phyloP scores from a whole-genome alignment of 106 monocot species.

The Platanthera zijinensis region DNA sequence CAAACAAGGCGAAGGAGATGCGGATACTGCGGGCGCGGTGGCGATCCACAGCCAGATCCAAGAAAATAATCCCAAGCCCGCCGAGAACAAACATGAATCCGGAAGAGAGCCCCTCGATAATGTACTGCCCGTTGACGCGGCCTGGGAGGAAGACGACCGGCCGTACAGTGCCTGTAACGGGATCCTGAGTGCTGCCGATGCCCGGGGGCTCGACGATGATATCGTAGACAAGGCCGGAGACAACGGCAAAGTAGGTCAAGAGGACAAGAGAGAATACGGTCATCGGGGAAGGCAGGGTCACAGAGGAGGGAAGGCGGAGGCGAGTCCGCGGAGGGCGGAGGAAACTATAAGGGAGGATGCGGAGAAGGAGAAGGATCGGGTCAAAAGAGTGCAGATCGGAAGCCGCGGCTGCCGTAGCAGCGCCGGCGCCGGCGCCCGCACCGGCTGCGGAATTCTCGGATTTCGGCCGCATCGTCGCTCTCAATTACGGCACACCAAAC shows the following conservation, averaged over 20 bases:
- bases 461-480: conserved; percentile 20
- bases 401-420: conserved; percentile 10
- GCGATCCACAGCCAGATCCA: conserved; percentile 78
- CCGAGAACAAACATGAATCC: conserved; percentile 96
- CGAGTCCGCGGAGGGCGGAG: conserved; percentile 75
- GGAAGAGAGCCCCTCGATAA: conserved; percentile 94
- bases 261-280: conserved; percentile 69
- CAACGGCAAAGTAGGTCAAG: conserved; percentile 88
- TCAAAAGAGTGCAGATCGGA: conserved; percentile 33
- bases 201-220: conserved; percentile 99
- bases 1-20: conserved; percentile 63
- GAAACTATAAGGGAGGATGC: conserved; percentile 64
- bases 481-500: too few species aligned
- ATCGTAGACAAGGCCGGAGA: conserved; percentile 89
- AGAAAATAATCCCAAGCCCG: conserved; percentile 65
- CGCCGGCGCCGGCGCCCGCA: conserved; percentile 11
- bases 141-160: conserved; percentile 92
- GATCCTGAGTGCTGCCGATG: conserved; percentile 82
- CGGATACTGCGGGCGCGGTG: conserved; percentile 57
- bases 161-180: conserved; percentile 46
- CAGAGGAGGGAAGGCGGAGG: conserved; percentile 64
- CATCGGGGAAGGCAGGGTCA: conserved; percentile 62
- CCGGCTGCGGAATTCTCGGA: conserved; percentile 18
- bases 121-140: conserved; percentile 91
- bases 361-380: conserved; percentile 48